A percentile compares a stretch with the other conserved stretches of the same genome.
phyloP scores from a whole-genome alignment of 306 rosid species.

The Prosopis cineraria region DNA sequence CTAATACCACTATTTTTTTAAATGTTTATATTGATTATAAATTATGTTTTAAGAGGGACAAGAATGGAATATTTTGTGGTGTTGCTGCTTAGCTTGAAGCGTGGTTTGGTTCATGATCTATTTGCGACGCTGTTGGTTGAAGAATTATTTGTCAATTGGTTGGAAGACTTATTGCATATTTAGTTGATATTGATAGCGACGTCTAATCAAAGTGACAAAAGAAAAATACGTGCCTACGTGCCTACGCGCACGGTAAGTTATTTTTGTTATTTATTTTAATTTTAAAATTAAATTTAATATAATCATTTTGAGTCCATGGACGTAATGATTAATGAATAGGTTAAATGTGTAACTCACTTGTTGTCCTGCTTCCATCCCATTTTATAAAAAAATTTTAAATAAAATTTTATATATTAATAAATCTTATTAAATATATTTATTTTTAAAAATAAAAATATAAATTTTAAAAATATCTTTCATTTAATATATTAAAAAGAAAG shows the following conservation, averaged over 20 bases:
- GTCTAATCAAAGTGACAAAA: background rate
- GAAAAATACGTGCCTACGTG: background rate
- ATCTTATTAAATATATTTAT: too few species aligned
- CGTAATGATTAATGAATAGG: too few species aligned
- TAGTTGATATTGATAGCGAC: constrained; percentile 39
- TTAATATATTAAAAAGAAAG: too few species aligned
- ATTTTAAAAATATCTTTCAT: too few species aligned
- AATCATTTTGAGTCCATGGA: background rate
- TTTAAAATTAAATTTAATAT: background rate
- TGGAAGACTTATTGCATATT: constrained; percentile 40
- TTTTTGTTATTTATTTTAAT: background rate
- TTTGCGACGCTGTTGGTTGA: constrained; percentile 29
- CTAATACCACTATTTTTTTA: too few species aligned
- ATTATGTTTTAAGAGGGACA: background rate
- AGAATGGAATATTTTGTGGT: constrained; percentile 6
- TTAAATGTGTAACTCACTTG: too few species aligned
- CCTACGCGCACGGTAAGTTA: background rate
- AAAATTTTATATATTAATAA: too few species aligned
- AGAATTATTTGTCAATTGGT: constrained; percentile 38
- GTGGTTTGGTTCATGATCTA: constrained; percentile 36
- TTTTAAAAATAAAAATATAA: too few species aligned
- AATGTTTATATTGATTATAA: too few species aligned
- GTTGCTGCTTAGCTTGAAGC: constrained; percentile 30
- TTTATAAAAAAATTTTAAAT: too few species aligned
- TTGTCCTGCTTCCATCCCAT: too few species aligned